A percentile compares a stretch with the other conserved stretches of the same genome.
Conservation (phyloP, 768 basidiomycete species). For the Lactarius hengduanensis region DNA sequence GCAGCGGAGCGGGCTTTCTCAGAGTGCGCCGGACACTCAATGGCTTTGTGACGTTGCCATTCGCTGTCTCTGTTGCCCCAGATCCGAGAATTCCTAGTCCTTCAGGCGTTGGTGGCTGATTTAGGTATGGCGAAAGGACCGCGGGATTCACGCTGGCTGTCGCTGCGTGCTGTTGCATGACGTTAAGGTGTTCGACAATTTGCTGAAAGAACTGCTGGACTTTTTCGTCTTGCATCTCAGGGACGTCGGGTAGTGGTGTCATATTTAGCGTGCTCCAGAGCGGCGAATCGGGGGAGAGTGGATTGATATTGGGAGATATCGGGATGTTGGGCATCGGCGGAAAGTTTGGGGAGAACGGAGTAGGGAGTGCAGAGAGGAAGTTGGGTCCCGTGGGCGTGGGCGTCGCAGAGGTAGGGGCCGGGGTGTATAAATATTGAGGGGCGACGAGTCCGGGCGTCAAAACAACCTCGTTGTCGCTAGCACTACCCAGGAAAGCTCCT, state of each 20-base stretch:
- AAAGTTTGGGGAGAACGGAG: constrained; percentile 30
- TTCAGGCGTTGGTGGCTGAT: constrained; percentile 5
- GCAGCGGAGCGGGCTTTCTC: constrained; percentile 25
- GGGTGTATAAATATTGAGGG: constrained; percentile 26
- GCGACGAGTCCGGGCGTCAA: constrained; percentile 22
- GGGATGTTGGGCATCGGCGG: constrained; percentile 18
- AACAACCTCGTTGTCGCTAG: constrained; percentile 26
- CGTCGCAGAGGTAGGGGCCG: constrained; percentile 5
- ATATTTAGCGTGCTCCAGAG: constrained; percentile 35
- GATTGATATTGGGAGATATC: constrained; percentile 31
- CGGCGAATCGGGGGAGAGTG: constrained; percentile 38
- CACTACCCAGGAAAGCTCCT: constrained; percentile 23
- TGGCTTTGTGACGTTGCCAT: constrained; percentile 40
- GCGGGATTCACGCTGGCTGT: constrained; percentile 15
- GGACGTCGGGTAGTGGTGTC: constrained; percentile 51
- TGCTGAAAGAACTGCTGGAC: constrained; percentile 86
- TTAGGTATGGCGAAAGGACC: constrained; percentile 9
- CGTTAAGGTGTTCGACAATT: constrained; percentile 75
- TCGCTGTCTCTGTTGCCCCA: constrained; percentile 16
- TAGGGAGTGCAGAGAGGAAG: constrained; percentile 32
- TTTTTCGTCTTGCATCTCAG: constrained; percentile 68
- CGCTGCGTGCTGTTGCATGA: constrained; percentile 57
- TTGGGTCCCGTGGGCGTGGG: constrained; percentile 27
- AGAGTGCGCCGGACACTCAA: constrained; percentile 41
- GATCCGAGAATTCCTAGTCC: constrained; percentile 19